Conservation (phyloP, 129 eudicot species). For the Heracleum sosnowskyi region DNA sequence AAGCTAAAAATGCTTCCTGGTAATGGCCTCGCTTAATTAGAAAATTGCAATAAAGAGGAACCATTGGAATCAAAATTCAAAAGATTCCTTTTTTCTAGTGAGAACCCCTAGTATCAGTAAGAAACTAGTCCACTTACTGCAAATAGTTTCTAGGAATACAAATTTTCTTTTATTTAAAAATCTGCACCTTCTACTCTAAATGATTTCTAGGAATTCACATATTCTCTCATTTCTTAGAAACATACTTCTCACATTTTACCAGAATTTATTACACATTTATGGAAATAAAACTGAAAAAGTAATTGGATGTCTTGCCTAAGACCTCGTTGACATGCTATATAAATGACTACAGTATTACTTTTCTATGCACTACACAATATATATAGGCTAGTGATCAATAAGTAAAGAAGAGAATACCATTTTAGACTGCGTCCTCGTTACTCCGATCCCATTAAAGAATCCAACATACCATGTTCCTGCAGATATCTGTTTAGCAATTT, state of each 20-base stretch:
- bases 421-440: conserved; percentile 76
- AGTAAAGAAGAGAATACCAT: conserved; percentile 49
- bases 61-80: not conserved
- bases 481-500: conserved; percentile 45
- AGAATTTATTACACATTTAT: not conserved
- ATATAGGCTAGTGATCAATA: too few species aligned
- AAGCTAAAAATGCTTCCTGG: not conserved
- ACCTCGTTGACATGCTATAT: not conserved
- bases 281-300: not conserved
- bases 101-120: not conserved
- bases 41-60: not conserved
- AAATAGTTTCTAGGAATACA: not conserved
- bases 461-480: conserved; percentile 93
- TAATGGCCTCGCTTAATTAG: not conserved
- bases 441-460: conserved; percentile 85
- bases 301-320: not conserved
- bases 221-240: not conserved
- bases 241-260: not conserved
- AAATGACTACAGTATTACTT: not conserved
- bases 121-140: not conserved
- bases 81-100: not conserved
- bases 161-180: not conserved
- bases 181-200: not conserved
- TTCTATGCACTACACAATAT: not conserved
- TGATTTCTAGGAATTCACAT: not conserved